phyloP scores from a whole-genome alignment of 164 flowering plant species.

The Paratinospora sagittata region DNA sequence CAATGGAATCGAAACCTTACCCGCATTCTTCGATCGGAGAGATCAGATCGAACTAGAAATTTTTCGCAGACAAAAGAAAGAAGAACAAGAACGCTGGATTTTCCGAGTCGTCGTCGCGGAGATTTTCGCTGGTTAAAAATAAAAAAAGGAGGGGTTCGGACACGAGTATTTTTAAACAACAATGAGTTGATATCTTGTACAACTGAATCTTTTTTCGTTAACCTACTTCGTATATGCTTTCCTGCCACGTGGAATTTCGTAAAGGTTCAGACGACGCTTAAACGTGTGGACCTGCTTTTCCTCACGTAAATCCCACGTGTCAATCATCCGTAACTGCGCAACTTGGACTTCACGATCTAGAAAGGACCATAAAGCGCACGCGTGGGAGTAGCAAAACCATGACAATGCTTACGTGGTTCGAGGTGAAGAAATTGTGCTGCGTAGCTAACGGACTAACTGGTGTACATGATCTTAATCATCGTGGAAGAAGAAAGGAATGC shows the following conservation, averaged over 20 bases:
- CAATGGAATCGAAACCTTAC: conserved; percentile 7
- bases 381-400: too few species aligned
- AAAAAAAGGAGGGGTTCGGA: conserved; percentile 2
- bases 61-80: neutral
- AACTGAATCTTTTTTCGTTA: neutral
- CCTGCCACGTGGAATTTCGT: neutral
- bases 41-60: conserved; percentile 9
- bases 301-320: too few species aligned
- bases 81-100: neutral
- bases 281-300: neutral
- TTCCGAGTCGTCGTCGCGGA: conserved; percentile 15
- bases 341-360: too few species aligned
- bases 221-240: neutral
- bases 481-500: too few species aligned
- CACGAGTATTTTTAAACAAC: neutral
- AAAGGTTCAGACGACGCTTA: neutral
- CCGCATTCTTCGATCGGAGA: conserved; percentile 16
- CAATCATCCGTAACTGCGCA: too few species aligned
- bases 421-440: too few species aligned
- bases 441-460: too few species aligned
- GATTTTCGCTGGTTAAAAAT: conserved; percentile 10
- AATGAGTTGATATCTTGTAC: neutral
- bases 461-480: too few species aligned
- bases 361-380: too few species aligned
- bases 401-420: too few species aligned